phyloP scores from a whole-genome alignment of 2,329 filamentous ascomycete species.

The Calycina marina region DNA sequence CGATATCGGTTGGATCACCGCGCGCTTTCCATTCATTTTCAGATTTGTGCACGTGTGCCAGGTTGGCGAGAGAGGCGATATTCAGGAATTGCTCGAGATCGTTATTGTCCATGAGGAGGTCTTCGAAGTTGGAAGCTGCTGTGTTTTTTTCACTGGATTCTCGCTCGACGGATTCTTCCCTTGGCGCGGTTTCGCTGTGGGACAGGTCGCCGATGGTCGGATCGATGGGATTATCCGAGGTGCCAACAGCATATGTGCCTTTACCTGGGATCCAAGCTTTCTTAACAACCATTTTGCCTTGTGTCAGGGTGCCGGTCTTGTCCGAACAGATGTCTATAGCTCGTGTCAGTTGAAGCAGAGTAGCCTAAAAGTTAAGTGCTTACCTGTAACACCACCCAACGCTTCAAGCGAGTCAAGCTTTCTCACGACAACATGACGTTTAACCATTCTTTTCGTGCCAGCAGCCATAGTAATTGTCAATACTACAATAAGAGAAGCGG shows the following conservation, averaged over 20 bases:
- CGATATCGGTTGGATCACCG: conserved; percentile 58
- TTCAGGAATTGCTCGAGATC: conserved; percentile 41
- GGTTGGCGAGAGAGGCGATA: conserved; percentile 49
- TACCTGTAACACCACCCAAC: conserved; percentile 40
- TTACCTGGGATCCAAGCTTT: conserved; percentile 38
- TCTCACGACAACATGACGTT: conserved; percentile 41
- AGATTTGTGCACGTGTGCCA: conserved; percentile 43
- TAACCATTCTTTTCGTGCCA: conserved; percentile 42
- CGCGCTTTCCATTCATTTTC: conserved; percentile 44
- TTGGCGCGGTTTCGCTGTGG: conserved; percentile 21
- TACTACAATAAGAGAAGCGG: conserved; percentile 47
- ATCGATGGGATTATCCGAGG: conserved; percentile 34
- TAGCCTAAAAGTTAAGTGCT: conserved; percentile 20
- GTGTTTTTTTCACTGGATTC: background rate
- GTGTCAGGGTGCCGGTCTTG: conserved; percentile 57
- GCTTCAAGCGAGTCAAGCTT: conserved; percentile 41
- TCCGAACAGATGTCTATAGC: conserved; percentile 48
- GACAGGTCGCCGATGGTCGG: conserved; percentile 31
- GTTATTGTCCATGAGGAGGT: conserved; percentile 31
- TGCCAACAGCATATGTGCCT: conserved; percentile 36
- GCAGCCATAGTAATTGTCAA: conserved; percentile 54
- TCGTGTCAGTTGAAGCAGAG: conserved; percentile 27
- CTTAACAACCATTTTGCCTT: conserved; percentile 32
- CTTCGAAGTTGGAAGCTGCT: conserved; percentile 5
- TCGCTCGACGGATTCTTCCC: conserved; percentile 12